Conservation (phyloP, 345 rosid species). For the Euclidium syriacum region DNA sequence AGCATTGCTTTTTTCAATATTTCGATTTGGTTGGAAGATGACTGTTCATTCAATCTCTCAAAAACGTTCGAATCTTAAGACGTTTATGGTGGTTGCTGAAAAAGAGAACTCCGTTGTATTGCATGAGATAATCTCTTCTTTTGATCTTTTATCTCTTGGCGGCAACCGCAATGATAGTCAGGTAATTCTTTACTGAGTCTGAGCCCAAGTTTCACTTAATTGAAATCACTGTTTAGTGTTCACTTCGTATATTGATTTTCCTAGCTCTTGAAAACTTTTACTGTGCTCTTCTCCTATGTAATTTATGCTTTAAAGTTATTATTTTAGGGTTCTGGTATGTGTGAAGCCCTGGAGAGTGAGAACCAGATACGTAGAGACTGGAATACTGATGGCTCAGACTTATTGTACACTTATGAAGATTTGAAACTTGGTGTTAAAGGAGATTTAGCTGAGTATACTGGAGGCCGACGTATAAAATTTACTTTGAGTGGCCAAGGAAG, state of each 20-base stretch:
- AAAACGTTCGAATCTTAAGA: conserved; percentile 48
- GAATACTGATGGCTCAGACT: conserved; percentile 54
- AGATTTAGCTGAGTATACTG: conserved; percentile 43
- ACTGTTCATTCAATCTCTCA: conserved; percentile 53
- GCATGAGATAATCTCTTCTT: conserved; percentile 47
- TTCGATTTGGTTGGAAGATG: conserved; percentile 87
- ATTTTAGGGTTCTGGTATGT: conserved; percentile 63
- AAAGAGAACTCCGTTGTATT: conserved; percentile 45
- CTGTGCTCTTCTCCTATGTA: neutral
- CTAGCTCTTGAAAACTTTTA: neutral
- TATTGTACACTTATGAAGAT: conserved; percentile 72
- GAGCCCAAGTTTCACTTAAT: neutral
- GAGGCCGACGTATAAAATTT: conserved; percentile 58
- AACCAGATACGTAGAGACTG: conserved; percentile 61
- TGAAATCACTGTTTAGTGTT: neutral
- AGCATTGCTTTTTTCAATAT: conserved; percentile 78
- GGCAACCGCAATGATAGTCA: conserved; percentile 37
- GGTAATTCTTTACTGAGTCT: conserved; percentile 34
- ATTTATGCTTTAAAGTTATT: neutral
- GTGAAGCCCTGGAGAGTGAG: conserved; percentile 71
- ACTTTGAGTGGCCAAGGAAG: conserved; percentile 49
- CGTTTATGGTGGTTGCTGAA: conserved; percentile 76
- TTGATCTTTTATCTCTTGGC: conserved; percentile 39
- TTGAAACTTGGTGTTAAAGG: conserved; percentile 68
- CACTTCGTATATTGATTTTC: neutral